These are phyloP conservation scores for Thuja plicata DNA, from an alignment of 83 land plant genomes.

Conservation along the genomic window DNA sequence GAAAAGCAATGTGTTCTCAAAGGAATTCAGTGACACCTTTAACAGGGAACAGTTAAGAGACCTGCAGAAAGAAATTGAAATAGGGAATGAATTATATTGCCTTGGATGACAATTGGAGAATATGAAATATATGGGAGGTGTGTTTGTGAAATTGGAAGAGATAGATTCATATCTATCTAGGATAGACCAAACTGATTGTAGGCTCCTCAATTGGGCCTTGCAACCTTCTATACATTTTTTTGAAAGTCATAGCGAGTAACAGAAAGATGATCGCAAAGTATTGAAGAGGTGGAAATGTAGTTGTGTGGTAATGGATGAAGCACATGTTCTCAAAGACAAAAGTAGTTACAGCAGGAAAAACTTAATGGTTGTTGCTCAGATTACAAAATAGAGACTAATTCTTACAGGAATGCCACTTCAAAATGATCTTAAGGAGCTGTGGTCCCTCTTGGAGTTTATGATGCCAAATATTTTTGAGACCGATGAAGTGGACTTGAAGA, in stretches of 20 bases:
- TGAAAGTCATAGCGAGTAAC: conserved; percentile 87
- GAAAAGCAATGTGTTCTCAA: too few relatives aligned
- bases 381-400: conserved; percentile 93
- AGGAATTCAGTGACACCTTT: too few relatives aligned
- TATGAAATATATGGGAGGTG: too few relatives aligned
- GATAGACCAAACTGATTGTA: too few relatives aligned
- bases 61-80: too few relatives aligned
- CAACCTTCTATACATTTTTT: too few relatives aligned
- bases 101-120: too few relatives aligned
- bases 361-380: conserved; percentile 80
- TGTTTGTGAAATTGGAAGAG: too few relatives aligned
- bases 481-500: conserved; percentile 80
- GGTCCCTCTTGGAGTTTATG: conserved; percentile 98
- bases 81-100: too few relatives aligned
- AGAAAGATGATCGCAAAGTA: conserved; percentile 90
- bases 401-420: conserved; percentile 97
- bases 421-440: conserved; percentile 97
- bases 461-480: conserved; percentile 96
- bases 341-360: conserved; percentile 86
- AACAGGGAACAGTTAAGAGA: too few relatives aligned
- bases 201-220: too few relatives aligned
- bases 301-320: conserved; percentile 97
- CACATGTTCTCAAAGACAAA: conserved; percentile 94
- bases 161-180: too few relatives aligned
- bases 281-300: conserved; percentile 92